These are phyloP conservation scores for Patellifolia procumbens DNA, from an alignment of 179 eudicot species.

Conservation along the genomic window DNA sequence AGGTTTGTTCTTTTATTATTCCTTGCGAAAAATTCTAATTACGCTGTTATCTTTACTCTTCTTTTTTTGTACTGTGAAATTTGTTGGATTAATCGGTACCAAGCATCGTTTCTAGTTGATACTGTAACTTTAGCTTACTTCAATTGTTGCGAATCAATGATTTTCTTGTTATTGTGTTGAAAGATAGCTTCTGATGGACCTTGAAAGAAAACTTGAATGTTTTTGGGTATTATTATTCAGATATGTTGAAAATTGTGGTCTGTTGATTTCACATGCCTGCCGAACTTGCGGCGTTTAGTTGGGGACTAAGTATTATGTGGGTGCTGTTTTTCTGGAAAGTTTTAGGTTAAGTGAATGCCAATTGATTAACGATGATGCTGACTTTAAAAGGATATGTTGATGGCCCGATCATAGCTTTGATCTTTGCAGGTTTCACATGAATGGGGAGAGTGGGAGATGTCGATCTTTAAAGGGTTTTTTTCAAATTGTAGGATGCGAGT, in stretches of 20 bases:
- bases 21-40: background rate
- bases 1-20: slow-evolving; percentile 23
- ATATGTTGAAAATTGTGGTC: background rate
- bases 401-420: background rate
- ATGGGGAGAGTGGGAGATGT: too few species aligned
- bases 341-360: background rate
- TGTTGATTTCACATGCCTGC: background rate
- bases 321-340: background rate
- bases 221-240: background rate
- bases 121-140: background rate
- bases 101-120: background rate
- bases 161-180: background rate
- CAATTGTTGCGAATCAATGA: background rate
- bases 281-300: background rate
- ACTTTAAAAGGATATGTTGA: background rate
- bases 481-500: too few species aligned
- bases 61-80: background rate
- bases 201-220: background rate
- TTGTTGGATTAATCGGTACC: background rate
- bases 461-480: too few species aligned
- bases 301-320: background rate
- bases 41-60: too few species aligned
- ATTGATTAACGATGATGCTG: background rate
- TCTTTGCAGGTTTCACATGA: too few species aligned
- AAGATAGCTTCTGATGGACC: background rate